Evolutionary conservation across 768 basidiomycete species (phyloP).

Genomic region (Psilocybe tampanensis): DNA sequence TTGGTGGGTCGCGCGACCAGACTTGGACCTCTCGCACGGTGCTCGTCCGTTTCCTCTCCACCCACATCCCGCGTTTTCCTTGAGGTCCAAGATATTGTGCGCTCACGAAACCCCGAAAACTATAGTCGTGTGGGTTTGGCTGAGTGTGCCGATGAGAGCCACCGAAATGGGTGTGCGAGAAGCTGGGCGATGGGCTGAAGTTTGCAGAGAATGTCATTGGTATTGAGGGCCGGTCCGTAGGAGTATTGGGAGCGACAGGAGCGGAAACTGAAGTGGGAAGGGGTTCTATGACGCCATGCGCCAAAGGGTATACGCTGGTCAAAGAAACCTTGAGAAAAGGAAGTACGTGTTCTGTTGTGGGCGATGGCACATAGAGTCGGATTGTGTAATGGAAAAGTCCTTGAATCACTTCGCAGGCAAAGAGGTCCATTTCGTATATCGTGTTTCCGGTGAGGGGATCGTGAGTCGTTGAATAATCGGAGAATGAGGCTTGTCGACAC

Average conservation of each 20-base stretch:
- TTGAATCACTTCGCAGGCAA: slow-evolving; percentile 46
- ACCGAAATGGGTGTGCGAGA: slow-evolving; percentile 10
- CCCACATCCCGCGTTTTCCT: slow-evolving; percentile 57
- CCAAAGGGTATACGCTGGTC: slow-evolving; percentile 45
- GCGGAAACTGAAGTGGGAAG: slow-evolving; percentile 10
- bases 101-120: slow-evolving; percentile 50
- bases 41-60: slow-evolving; percentile 48
- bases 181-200: slow-evolving; percentile 15
- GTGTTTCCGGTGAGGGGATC: slow-evolving; percentile 4
- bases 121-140: not conserved
- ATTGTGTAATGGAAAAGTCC: slow-evolving; percentile 55
- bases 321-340: slow-evolving; percentile 38
- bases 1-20: slow-evolving; percentile 30
- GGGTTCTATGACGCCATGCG: slow-evolving; percentile 21
- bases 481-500: slow-evolving; percentile 48
- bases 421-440: slow-evolving; percentile 35
- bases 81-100: slow-evolving; percentile 48
- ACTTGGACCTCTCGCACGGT: slow-evolving; percentile 47
- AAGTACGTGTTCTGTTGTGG: not conserved
- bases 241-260: slow-evolving; percentile 1
- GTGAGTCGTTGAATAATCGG: slow-evolving; percentile 24
- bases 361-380: slow-evolving; percentile 17
- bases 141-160: not conserved
- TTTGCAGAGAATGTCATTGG: slow-evolving; percentile 10
- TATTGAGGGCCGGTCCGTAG: not conserved